phyloP scores from a whole-genome alignment of 1,284 basidiomycete species.

The Melampsora americana region DNA sequence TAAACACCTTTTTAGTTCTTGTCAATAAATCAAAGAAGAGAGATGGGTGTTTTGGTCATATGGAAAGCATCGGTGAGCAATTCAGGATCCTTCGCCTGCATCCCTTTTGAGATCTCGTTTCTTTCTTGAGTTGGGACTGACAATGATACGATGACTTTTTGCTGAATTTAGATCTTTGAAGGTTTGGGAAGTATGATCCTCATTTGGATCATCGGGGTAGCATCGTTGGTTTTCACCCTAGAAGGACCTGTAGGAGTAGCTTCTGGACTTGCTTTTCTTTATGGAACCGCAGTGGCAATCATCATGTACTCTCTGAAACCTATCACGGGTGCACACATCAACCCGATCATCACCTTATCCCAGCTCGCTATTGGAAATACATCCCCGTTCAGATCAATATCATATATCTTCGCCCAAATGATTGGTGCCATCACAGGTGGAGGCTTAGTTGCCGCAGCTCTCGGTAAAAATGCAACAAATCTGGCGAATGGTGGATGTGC shows the following conservation, averaged over 20 bases:
- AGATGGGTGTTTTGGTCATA: neutral
- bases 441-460: slow-evolving; percentile 22
- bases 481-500: slow-evolving; percentile 30
- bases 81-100: neutral
- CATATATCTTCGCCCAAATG: slow-evolving; percentile 27
- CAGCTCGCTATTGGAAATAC: neutral
- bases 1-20: neutral
- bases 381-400: neutral
- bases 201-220: slow-evolving; percentile 21
- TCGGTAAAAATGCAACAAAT: neutral
- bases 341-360: slow-evolving; percentile 38
- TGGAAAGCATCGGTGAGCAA: slow-evolving; percentile 2
- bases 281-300: slow-evolving; percentile 11
- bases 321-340: slow-evolving; percentile 31
- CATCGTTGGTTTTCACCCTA: slow-evolving; percentile 9
- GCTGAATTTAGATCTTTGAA: slow-evolving; percentile 22
- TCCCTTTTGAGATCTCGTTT: neutral
- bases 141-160: neutral
- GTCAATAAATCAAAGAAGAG: neutral
- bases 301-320: slow-evolving; percentile 20
- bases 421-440: slow-evolving; percentile 26
- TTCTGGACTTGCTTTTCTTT: slow-evolving; percentile 14
- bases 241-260: neutral
- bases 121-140: neutral
- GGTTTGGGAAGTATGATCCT: slow-evolving; percentile 26